Percentiles rank a stretch among this genome's conserved stretches.
These are phyloP conservation scores for Melampsora occidentalis DNA, from an alignment of 1,284 basidiomycete species.

Conservation along the genomic window DNA sequence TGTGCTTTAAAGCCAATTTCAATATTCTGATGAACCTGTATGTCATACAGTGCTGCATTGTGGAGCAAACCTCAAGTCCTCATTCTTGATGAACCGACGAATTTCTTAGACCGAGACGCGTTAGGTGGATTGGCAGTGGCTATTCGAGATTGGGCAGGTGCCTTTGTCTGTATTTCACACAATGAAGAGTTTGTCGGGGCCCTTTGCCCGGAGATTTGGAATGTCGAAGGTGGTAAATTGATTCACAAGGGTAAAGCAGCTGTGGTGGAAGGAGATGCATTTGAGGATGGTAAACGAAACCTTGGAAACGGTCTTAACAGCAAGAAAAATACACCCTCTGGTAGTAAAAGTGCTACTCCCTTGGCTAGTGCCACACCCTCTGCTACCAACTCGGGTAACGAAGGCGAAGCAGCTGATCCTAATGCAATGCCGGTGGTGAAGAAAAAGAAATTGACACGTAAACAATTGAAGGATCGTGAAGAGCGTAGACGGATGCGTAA, in stretches of 20 bases:
- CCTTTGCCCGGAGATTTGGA: constrained; percentile 62
- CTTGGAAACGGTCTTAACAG: constrained; percentile 67
- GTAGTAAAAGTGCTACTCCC: constrained; percentile 37
- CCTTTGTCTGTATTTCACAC: constrained; percentile 95
- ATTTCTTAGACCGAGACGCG: constrained; percentile 73
- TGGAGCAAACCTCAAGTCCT: constrained; percentile 88
- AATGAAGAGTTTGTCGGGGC: constrained; percentile 60
- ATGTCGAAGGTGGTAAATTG: constrained; percentile 67
- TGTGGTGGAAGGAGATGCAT: constrained; percentile 70
- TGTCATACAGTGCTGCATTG: constrained; percentile 64
- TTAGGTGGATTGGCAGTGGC: constrained; percentile 90
- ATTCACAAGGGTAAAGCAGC: constrained; percentile 82
- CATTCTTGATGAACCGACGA: constrained; percentile 69
- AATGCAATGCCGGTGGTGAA: constrained; percentile 69
- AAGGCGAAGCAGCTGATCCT: constrained; percentile 65
- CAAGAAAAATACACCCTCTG: constrained; percentile 62
- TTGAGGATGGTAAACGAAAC: constrained; percentile 56
- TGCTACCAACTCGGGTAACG: constrained; percentile 53
- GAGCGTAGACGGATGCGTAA: constrained; percentile 75
- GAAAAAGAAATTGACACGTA: constrained; percentile 64
- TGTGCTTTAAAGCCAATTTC: neutral
- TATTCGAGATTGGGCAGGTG: constrained; percentile 93
- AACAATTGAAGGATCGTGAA: constrained; percentile 77
- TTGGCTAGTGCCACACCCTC: constrained; percentile 53
- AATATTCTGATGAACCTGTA: neutral